phyloP scores from a whole-genome alignment of 352 stramenopile genomes.

The Phytopythium delawarense region DNA sequence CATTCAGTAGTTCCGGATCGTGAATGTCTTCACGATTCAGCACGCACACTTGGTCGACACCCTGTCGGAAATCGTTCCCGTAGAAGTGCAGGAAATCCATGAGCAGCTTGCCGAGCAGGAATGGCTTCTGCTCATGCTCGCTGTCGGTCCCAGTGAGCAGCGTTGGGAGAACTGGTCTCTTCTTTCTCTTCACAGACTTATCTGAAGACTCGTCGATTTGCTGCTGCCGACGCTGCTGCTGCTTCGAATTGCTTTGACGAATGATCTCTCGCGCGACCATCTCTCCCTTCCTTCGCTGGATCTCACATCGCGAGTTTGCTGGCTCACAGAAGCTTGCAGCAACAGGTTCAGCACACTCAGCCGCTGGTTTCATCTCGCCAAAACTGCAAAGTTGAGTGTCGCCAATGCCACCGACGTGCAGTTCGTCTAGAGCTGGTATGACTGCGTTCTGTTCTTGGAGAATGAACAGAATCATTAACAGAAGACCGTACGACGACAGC shows the following conservation, averaged over 20 bases:
- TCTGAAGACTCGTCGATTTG: constrained; percentile 1
- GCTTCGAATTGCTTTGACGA: constrained; percentile 30
- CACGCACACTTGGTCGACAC: constrained; percentile 59
- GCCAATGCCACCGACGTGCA: background rate
- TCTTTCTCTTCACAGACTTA: constrained; percentile 2
- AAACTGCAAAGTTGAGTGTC: background rate
- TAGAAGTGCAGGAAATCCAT: constrained; percentile 87
- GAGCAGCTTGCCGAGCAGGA: constrained; percentile 69
- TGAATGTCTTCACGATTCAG: constrained; percentile 17
- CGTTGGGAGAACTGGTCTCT: constrained; percentile 31
- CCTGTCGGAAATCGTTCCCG: constrained; percentile 74
- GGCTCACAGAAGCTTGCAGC: background rate
- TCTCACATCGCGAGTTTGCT: background rate
- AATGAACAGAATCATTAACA: constrained; percentile 76
- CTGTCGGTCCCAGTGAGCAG: constrained; percentile 27
- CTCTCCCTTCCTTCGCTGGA: constrained; percentile 41
- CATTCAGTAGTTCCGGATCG: constrained; percentile 11
- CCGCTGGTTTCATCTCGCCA: background rate
- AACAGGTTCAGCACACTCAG: background rate
- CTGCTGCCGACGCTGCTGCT: constrained; percentile 19
- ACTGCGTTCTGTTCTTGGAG: constrained; percentile 59
- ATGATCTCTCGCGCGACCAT: constrained; percentile 50
- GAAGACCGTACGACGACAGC: constrained; percentile 85
- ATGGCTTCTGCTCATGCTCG: constrained; percentile 38
- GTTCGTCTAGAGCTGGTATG: constrained; percentile 17